Conservation (phyloP, 2,329 filamentous ascomycete genomes). For the Juglanconis sp. region DNA sequence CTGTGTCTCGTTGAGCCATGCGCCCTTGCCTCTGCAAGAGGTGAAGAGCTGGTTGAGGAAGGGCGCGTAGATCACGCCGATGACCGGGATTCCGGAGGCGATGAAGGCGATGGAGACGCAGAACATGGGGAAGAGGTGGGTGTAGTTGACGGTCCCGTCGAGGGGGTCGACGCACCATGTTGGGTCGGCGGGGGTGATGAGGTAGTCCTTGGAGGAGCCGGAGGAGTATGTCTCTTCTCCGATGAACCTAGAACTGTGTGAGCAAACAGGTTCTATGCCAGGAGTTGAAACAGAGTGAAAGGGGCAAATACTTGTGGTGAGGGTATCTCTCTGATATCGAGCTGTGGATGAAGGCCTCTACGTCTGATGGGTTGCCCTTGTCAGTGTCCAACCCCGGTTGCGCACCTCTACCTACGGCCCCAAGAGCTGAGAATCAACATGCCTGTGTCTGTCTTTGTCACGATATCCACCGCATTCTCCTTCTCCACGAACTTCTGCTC, state of each 20-base stretch:
- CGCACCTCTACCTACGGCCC: background rate
- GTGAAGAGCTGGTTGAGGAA: conserved; percentile 68
- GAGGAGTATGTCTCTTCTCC: conserved; percentile 75
- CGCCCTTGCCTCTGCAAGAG: conserved; percentile 61
- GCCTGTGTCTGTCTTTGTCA: conserved; percentile 69
- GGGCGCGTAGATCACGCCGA: conserved; percentile 72
- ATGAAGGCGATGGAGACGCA: conserved; percentile 74
- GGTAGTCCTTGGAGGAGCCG: conserved; percentile 63
- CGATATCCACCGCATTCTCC: conserved; percentile 72
- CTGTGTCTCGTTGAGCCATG: conserved; percentile 65
- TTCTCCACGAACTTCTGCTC: conserved; percentile 55
- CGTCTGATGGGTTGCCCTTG: conserved; percentile 44
- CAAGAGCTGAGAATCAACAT: background rate
- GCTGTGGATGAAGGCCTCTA: conserved; percentile 66
- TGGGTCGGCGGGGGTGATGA: conserved; percentile 55
- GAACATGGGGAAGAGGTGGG: conserved; percentile 77
- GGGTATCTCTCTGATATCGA: conserved; percentile 61
- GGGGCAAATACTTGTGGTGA: conserved; percentile 55
- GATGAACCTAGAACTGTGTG: conserved; percentile 55
- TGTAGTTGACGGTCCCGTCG: conserved; percentile 79
- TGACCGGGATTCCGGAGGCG: conserved; percentile 54
- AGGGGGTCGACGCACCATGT: conserved; percentile 78
- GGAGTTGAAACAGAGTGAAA: background rate
- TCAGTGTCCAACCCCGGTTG: no score
- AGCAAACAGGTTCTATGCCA: background rate